phyloP scores from a whole-genome alignment of 179 eudicot genomes.

The Beta lomatogona region DNA sequence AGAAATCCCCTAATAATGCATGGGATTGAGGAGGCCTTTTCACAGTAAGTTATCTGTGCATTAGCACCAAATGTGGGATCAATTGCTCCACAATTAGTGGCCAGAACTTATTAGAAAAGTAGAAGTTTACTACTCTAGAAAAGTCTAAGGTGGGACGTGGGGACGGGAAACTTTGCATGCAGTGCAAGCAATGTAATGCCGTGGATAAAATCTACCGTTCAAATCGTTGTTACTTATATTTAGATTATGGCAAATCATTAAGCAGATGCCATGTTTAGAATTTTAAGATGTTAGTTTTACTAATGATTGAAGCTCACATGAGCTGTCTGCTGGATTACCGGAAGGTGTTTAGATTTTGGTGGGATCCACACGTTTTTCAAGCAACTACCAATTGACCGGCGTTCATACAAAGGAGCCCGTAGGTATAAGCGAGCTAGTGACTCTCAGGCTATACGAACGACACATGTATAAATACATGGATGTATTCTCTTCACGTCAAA shows the following conservation, averaged over 20 bases:
- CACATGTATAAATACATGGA: too few relatives aligned
- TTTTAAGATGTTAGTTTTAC: background rate
- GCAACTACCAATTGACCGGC: background rate
- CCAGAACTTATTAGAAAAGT: background rate
- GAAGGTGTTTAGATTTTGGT: background rate
- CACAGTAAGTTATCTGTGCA: background rate
- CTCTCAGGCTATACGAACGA: too few relatives aligned
- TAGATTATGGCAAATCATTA: constrained; percentile 25
- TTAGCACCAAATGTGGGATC: background rate
- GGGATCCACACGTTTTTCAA: constrained; percentile 6
- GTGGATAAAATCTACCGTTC: background rate
- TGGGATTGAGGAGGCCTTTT: background rate
- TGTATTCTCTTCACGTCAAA: too few relatives aligned
- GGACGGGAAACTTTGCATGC: constrained; percentile 11
- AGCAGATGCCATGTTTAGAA: background rate
- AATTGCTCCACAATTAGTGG: constrained; percentile 28
- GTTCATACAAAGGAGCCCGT: background rate
- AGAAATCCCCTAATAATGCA: too few relatives aligned
- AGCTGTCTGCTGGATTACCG: constrained; percentile 1
- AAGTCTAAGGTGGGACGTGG: constrained; percentile 8
- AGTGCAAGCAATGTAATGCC: constrained; percentile 1
- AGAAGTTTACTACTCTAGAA: background rate
- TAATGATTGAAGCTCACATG: constrained; percentile 19
- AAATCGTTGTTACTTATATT: background rate
- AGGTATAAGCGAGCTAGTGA: too few relatives aligned